Evolutionary conservation across 345 rosid genomes (phyloP).

Genomic region (Syzygium aqueum): DNA sequence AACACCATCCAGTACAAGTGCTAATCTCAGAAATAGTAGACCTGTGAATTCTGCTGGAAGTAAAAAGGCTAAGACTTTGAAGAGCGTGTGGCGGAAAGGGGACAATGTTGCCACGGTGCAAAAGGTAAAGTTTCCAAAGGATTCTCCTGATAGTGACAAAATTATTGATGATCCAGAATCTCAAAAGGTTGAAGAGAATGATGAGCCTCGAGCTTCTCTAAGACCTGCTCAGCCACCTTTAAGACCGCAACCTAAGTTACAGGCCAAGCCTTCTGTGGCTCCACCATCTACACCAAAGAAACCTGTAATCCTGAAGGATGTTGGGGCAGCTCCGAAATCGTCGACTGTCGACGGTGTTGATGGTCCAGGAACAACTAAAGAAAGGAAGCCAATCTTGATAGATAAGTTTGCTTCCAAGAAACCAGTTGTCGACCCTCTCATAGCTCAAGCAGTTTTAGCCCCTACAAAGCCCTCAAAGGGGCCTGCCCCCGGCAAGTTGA

Average conservation of each 20-base stretch:
- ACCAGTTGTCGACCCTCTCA: conserved; percentile 54
- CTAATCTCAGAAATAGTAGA: conserved; percentile 19
- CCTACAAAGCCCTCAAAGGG: conserved; percentile 73
- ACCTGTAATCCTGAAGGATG: conserved; percentile 70
- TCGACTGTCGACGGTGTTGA: conserved; percentile 27
- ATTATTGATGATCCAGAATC: conserved; percentile 15
- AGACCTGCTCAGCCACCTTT: conserved; percentile 46
- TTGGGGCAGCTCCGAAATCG: conserved; percentile 51
- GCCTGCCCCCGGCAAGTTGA: conserved; percentile 62
- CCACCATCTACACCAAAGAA: conserved; percentile 45
- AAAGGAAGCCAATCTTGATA: conserved; percentile 77
- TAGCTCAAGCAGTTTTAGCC: conserved; percentile 63
- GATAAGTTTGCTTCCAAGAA: conserved; percentile 90
- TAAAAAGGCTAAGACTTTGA: conserved; percentile 52
- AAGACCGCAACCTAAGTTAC: conserved; percentile 66
- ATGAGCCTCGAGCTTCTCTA: conserved; percentile 17
- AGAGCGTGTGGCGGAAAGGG: conserved; percentile 97
- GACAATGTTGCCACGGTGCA: conserved; percentile 54
- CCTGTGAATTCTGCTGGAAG: conserved; percentile 16
- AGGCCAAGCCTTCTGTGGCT: conserved; percentile 60
- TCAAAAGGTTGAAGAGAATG: conserved; percentile 15
- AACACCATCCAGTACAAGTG: conserved; percentile 16
- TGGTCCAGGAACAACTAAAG: conserved; percentile 39
- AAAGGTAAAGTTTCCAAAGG: conserved; percentile 58
- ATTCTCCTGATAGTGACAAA: conserved; percentile 33